A percentile compares a stretch with the other conserved stretches of the same genome.
Conservation (phyloP, 1,139 yeast genomes). For the Hyphopichia burtonii region DNA sequence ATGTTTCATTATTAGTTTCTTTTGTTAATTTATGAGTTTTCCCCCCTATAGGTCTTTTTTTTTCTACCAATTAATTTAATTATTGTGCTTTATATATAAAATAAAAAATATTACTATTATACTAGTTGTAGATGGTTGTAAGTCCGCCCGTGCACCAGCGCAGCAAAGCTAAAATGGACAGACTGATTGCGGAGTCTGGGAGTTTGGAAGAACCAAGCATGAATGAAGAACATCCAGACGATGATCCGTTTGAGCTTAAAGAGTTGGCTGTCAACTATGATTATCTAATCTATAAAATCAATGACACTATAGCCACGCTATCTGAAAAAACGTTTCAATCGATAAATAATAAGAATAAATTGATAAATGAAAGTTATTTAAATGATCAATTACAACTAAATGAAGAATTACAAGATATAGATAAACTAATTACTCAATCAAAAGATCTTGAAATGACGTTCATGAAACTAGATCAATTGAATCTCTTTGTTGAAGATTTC, state of each 20-base stretch:
- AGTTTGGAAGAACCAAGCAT: too few relatives aligned
- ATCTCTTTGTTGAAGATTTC: conserved; percentile 44
- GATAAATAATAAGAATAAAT: conserved; percentile 25
- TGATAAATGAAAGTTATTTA: conserved; percentile 33
- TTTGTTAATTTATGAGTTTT: conserved; percentile 6
- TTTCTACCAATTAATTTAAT: conserved; percentile 13
- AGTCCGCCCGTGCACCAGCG: too few relatives aligned
- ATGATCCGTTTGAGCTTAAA: conserved; percentile 64
- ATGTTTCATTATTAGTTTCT: conserved; percentile 1
- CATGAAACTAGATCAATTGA: conserved; percentile 65
- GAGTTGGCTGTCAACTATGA: conserved; percentile 61
- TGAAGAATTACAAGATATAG: conserved; percentile 42
- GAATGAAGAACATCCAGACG: conserved; percentile 10
- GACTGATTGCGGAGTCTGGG: too few relatives aligned
- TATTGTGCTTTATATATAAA: conserved; percentile 10
- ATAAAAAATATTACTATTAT: conserved; percentile 2
- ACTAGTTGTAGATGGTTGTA: background rate
- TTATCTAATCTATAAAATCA: conserved; percentile 58
- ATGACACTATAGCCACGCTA: conserved; percentile 47
- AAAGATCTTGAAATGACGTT: conserved; percentile 61
- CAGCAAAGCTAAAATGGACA: too few relatives aligned
- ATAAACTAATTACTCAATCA: conserved; percentile 46
- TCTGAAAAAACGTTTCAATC: conserved; percentile 36
- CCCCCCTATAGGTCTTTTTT: conserved; percentile 6
- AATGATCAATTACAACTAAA: conserved; percentile 37